Conservation (phyloP, 805 yeast species). For the Grigorovia yakushimaensis region DNA sequence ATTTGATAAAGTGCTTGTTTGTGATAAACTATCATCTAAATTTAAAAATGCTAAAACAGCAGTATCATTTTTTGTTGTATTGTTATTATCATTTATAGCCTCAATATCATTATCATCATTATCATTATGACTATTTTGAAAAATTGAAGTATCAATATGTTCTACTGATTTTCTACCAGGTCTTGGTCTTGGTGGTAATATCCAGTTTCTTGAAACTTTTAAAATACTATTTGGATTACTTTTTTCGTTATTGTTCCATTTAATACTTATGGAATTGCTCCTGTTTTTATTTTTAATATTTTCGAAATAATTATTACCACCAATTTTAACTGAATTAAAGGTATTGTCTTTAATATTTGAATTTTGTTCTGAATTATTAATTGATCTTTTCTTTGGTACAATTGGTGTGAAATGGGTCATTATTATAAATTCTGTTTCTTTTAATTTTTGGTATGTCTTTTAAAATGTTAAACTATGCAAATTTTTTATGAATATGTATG, state of each 20-base stretch:
- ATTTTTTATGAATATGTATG: not conserved
- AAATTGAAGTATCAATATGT: not conserved
- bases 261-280: too few species aligned
- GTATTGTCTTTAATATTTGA: not conserved
- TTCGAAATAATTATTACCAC: not conserved
- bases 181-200: conserved; percentile 75
- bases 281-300: not conserved
- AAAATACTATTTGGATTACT: not conserved
- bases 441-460: not conserved
- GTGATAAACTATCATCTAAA: conserved; percentile 5
- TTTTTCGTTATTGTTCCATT: not conserved
- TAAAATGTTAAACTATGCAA: not conserved
- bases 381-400: conserved; percentile 6
- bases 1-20: not conserved
- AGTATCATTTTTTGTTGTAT: not conserved
- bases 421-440: not conserved
- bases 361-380: not conserved
- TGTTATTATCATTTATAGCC: conserved; percentile 1
- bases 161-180: conserved; percentile 43
- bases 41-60: conserved; percentile 6
- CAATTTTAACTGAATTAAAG: not conserved
- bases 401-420: conserved; percentile 7
- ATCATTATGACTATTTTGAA: not conserved
- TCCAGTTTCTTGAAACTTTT: conserved; percentile 72
- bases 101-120: not conserved